Evolutionary conservation across 176 grass and related monocot species (phyloP).

Genomic region (Oryza glumipatula): DNA sequence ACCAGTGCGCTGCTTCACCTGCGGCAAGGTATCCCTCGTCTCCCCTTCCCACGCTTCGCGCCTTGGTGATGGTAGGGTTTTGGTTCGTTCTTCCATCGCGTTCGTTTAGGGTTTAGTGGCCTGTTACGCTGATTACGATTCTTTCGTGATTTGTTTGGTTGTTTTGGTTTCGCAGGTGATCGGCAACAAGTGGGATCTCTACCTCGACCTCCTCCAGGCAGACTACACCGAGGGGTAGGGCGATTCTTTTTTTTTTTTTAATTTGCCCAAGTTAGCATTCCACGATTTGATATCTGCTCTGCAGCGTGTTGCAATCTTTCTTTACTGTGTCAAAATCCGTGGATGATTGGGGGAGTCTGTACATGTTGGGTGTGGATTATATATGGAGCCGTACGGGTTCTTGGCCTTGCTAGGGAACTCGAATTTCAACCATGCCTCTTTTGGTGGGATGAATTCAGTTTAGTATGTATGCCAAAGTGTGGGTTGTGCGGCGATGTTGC

Average conservation of each 20-base stretch:
- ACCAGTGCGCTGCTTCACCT: conserved; percentile 77
- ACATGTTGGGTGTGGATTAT: not conserved
- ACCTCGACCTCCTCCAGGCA: conserved; percentile 71
- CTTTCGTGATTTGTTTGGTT: not conserved
- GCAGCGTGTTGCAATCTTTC: not conserved
- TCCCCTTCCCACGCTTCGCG: not conserved
- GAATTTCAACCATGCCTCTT: not conserved
- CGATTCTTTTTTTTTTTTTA: not conserved
- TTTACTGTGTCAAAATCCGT: not conserved
- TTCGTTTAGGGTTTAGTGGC: not conserved
- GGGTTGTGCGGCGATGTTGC: not conserved
- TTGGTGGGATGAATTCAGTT: not conserved
- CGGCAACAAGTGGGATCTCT: conserved; percentile 76
- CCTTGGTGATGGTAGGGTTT: not conserved
- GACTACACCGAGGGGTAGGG: conserved; percentile 64
- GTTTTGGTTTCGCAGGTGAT: conserved; percentile 52
- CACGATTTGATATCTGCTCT: not conserved
- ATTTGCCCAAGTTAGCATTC: not conserved
- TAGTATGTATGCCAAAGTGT: not conserved
- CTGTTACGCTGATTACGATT: not conserved
- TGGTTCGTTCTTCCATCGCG: not conserved
- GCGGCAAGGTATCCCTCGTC: conserved; percentile 54
- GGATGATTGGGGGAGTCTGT: not conserved
- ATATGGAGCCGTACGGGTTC: not conserved
- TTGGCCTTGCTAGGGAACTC: not conserved